Base-by-base conservation (phyloP, 2,329 filamentous ascomycete species). In the Arthrobotrys entomopaga region DNA sequence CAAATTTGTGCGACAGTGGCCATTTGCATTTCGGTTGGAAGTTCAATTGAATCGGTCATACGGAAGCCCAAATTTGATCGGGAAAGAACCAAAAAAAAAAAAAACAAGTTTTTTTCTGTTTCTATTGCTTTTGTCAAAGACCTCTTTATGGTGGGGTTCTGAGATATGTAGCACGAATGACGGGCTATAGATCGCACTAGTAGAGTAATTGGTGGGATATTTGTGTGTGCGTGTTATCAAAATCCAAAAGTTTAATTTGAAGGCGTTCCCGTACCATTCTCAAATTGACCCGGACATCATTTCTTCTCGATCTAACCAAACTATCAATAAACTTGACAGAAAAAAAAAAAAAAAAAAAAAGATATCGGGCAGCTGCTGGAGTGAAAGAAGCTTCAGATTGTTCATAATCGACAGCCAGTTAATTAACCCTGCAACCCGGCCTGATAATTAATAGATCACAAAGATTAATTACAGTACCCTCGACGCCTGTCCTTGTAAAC, bases 21-120 rank as follows among this genome's bases (percentile, higher is more conserved):
- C 38, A 72, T 65, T n/a, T 60, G 34, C 38, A 72, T 65, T n/a
- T 60, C 53, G 38, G 60, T 65, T 65, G 48, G 67, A 53, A 43
- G 34, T 63, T 15, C 8, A 59, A 16, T 26, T 53, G 49, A 43
- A 13, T 20, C 54, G 22, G 34, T 52, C 38, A 16, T 43, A 43
- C 29, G 40, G 43, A 11, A 16, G 46, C 57, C 46, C n/a, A 48
- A 52, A 40, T 58, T 42, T 15, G 52, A 43, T 43, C n/a, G 11
- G 10, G 10, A 43, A 43, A 16, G 40, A 43, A 3, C 24, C 3
- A 43, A 46, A 26, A 48, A 54, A 64, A 52, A 26, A 53, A 40
- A 46, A 58, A 13, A 40, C 34, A 6, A 13, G 13, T 40, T 40
- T 40, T 40, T 40, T 40, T 40, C 13, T 40, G 6, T 40, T 43